Evolutionary conservation across 2,329 filamentous ascomycete species (phyloP), one percentile per base, ranked within the genome.

Genomic region (Cercospora citrullina): DNA sequence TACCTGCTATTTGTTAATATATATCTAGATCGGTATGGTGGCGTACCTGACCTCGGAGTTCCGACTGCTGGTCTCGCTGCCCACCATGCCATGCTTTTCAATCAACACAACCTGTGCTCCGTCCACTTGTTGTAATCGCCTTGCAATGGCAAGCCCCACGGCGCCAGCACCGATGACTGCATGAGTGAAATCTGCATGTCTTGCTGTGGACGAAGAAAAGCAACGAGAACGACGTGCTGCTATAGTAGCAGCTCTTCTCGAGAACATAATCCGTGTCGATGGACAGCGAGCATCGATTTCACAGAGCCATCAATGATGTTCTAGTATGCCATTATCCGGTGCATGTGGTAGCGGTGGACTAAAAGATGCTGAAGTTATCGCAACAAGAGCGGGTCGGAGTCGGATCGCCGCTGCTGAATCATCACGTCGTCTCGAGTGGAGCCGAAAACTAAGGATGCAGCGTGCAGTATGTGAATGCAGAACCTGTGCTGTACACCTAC

Each of bases 41-140:
- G 21, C 31, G 45, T 7, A 59, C 60, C 71, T 66, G 75, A 88
- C 87, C 86, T 98, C 94, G 76, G 91, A 94, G 82, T 97, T 97
- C 73, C 94, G 89, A 72, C 91, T 92, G 70, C 91, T 94, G 0
- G 93, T 97, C 82, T 97, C 94, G 30, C 89, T 94, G 60, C 94
- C 94, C 28, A 91, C 85, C 61, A 86, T 84, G 23, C 84, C 80
- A 82, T 97, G 91, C 28, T 91, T 88, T 80, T 97, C 94, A 1
- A 97, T 87, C 64, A 97, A 83, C 12, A 97, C 84, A 0, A 92
- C 94, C 2, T 87, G 87, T 5, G 85, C 84, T 21, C 84, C 82
- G 33, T 87, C 83, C 68, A 84, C 82, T 67, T 81, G 79, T 64
- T 93, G 88, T 26, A 97, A 85, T 70, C 89, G 85, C 4, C 91